Evolutionary conservation across 2,329 filamentous ascomycete genomes (phyloP).

Genomic region (Penicillium italicum): DNA sequence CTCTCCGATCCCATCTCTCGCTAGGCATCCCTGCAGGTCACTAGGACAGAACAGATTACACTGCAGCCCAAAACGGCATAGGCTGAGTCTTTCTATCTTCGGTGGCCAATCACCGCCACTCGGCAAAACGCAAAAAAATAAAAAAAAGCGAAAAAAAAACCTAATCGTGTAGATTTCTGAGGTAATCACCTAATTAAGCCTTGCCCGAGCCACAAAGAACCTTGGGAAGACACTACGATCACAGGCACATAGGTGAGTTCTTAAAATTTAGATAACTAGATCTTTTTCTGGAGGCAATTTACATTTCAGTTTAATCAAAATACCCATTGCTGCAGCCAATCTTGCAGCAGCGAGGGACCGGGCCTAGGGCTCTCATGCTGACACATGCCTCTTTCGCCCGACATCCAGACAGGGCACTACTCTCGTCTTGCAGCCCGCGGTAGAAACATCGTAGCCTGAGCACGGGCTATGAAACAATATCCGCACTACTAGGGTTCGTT

Average conservation of each 20-base stretch:
- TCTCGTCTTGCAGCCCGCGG: conserved; percentile 30
- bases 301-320: conserved; percentile 11
- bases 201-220: background rate
- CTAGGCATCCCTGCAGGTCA: conserved; percentile 3
- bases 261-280: too few species aligned
- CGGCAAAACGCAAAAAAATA: background rate
- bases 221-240: background rate
- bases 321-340: conserved; percentile 32
- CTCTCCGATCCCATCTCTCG: background rate
- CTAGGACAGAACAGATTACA: background rate
- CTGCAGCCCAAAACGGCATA: background rate
- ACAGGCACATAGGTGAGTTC: too few species aligned
- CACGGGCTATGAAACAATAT: conserved; percentile 48
- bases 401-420: conserved; percentile 40
- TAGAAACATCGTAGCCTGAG: conserved; percentile 54
- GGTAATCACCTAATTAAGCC: background rate
- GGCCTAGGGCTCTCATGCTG: conserved; percentile 43
- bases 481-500: conserved; percentile 33
- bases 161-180: background rate
- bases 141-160: background rate
- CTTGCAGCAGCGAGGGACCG: conserved; percentile 46
- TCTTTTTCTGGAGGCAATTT: too few species aligned
- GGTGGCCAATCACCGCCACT: background rate
- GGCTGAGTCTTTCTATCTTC: background rate
- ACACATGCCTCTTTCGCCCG: conserved; percentile 42